Percentiles rank a stretch among this genome's conserved stretches.
phyloP scores from a whole-genome alignment of 2,329 filamentous ascomycete genomes.

The Botrytis aclada region DNA sequence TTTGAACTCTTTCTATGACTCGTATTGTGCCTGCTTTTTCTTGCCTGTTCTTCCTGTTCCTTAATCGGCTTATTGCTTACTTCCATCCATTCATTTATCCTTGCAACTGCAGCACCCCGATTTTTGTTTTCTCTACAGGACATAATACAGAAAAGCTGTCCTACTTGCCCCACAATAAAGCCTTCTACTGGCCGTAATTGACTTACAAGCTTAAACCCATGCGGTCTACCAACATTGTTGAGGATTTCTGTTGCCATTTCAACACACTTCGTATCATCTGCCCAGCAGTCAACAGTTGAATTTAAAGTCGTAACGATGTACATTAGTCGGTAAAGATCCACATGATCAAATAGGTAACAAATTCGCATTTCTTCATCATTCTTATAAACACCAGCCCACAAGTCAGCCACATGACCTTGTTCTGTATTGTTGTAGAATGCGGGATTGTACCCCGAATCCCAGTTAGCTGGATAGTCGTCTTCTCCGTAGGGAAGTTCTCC shows the following conservation, averaged over 20 bases:
- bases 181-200: neutral
- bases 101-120: neutral
- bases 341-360: neutral
- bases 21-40: no score
- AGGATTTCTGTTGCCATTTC: neutral
- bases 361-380: neutral
- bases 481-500: neutral
- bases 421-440: accelerated
- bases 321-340: neutral
- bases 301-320: neutral
- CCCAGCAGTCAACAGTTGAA: neutral
- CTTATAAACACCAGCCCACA: neutral
- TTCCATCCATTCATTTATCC: neutral
- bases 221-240: neutral
- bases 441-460: no score
- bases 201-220: neutral
- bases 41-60: no score
- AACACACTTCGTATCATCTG: neutral
- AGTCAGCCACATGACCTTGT: neutral
- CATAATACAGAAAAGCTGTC: neutral
- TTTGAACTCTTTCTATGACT: no score
- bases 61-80: neutral
- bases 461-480: neutral
- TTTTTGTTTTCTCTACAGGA: neutral
- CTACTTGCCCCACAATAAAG: neutral